phyloP scores from a whole-genome alignment of 2,329 filamentous ascomycete genomes.

The Rhexocercosporidium sp. region DNA sequence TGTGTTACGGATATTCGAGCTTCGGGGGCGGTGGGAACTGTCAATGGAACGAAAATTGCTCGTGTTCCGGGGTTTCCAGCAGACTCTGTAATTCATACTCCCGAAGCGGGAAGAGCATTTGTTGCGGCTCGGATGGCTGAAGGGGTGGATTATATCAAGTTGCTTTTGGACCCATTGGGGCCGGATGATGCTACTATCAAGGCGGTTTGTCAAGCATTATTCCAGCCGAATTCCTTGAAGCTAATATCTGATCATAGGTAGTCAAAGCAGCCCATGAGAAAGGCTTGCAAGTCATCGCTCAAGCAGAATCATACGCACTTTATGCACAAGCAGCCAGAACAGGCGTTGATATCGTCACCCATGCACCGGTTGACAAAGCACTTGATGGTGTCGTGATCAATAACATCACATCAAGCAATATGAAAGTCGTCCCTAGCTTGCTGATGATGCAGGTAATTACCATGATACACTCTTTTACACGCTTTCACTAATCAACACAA shows the following conservation, averaged over 20 bases:
- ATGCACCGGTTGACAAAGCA: background rate
- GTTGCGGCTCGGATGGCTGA: slow-evolving; percentile 1
- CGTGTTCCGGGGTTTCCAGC: background rate
- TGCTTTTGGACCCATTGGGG: slow-evolving; percentile 6
- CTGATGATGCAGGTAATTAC: slow-evolving; percentile 4
- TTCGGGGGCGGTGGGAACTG: background rate
- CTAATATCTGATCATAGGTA: background rate
- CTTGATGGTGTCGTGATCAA: background rate
- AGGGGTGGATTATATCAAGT: slow-evolving; percentile 5
- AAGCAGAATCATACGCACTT: background rate
- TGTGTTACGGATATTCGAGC: slow-evolving; percentile 3
- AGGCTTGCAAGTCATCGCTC: background rate
- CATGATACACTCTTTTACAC: accelerated
- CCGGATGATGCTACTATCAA: slow-evolving; percentile 10
- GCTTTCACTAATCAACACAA: background rate
- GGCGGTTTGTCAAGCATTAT: background rate
- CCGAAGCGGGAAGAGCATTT: background rate
- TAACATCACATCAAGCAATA: background rate
- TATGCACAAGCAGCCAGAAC: slow-evolving; percentile 9
- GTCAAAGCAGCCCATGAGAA: background rate
- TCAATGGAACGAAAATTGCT: background rate
- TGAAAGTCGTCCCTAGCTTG: slow-evolving; percentile 1
- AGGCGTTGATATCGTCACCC: slow-evolving; percentile 4
- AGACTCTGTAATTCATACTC: background rate
- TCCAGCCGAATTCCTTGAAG: background rate